phyloP scores from a whole-genome alignment of 2,329 filamentous ascomycete genomes.

The Nemania sp. region DNA sequence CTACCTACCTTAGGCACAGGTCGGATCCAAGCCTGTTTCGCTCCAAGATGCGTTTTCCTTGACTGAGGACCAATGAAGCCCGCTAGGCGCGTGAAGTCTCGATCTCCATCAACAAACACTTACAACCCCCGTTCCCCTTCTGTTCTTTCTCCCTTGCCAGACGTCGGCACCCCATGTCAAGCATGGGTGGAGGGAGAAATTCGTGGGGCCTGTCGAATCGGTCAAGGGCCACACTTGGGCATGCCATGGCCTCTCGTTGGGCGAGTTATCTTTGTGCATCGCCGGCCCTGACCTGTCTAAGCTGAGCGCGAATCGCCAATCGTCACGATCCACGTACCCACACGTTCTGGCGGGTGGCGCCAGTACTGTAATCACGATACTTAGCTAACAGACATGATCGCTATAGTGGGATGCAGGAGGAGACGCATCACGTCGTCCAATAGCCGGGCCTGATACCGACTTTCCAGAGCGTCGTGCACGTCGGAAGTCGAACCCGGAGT shows the following conservation, averaged over 20 bases:
- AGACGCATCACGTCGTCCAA: slow-evolving; percentile 15
- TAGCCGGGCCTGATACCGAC: slow-evolving; percentile 2
- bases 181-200: slow-evolving; percentile 27
- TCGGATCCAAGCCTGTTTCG: slow-evolving; percentile 29
- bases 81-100: slow-evolving; percentile 32
- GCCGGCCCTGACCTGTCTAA: slow-evolving; percentile 3
- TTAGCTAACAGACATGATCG: not conserved
- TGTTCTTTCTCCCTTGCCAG: slow-evolving; percentile 22
- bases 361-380: slow-evolving; percentile 11
- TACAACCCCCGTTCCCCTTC: slow-evolving; percentile 5
- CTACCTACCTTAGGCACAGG: not conserved
- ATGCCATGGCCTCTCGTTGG: slow-evolving; percentile 16
- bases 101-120: slow-evolving; percentile 31
- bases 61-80: slow-evolving; percentile 35
- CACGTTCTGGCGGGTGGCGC: slow-evolving; percentile 23
- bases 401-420: not conserved
- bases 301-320: slow-evolving; percentile 34
- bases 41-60: slow-evolving; percentile 32
- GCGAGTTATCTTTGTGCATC: slow-evolving; percentile 21
- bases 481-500: slow-evolving; percentile 23
- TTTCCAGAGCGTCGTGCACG: slow-evolving; percentile 31
- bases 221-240: slow-evolving; percentile 10
- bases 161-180: slow-evolving; percentile 6
- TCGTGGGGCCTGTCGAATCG: slow-evolving; percentile 23
- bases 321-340: slow-evolving; percentile 33